These are phyloP conservation scores for Beauveria sp. DNA, from an alignment of 2,329 filamentous ascomycete species.

Conservation along the genomic window DNA sequence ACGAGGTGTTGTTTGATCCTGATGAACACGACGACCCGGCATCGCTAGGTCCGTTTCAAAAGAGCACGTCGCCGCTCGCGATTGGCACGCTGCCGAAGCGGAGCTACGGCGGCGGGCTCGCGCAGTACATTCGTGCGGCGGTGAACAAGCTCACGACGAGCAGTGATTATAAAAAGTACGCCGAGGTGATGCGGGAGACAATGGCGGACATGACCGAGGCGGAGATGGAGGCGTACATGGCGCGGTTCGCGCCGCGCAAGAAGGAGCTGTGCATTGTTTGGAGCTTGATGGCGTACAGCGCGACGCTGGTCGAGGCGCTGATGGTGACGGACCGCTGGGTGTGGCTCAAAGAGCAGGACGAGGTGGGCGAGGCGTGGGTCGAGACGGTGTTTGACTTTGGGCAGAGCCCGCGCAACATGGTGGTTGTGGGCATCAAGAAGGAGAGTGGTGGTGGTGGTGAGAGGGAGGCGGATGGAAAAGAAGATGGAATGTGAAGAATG, in stretches of 20 bases:
- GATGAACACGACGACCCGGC: conserved; percentile 21
- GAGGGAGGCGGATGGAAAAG: background rate
- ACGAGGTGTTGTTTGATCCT: conserved; percentile 37
- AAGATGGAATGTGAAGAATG: background rate
- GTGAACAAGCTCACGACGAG: conserved; percentile 62
- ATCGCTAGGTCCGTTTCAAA: conserved; percentile 35
- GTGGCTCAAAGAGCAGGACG: conserved; percentile 70
- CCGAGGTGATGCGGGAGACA: conserved; percentile 53
- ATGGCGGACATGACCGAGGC: conserved; percentile 65
- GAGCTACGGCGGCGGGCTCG: conserved; percentile 64
- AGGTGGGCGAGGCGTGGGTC: conserved; percentile 75
- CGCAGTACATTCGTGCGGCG: conserved; percentile 72
- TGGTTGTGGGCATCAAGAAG: conserved; percentile 84
- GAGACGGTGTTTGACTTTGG: conserved; percentile 87
- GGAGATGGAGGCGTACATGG: conserved; percentile 65
- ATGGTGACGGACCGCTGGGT: conserved; percentile 88
- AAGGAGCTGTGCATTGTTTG: conserved; percentile 82
- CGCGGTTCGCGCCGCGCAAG: conserved; percentile 54
- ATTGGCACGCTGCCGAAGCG: conserved; percentile 77
- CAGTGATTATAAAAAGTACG: conserved; percentile 49
- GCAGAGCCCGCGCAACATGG: conserved; percentile 80
- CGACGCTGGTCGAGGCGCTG: conserved; percentile 77
- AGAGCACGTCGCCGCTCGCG: conserved; percentile 70
- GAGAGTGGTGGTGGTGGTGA: conserved; percentile 13
- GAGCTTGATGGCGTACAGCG: conserved; percentile 94